Percentiles rank a stretch among this genome's conserved stretches.
phyloP scores from a whole-genome alignment of 2,329 filamentous ascomycete genomes.

The Botrytis medusae region DNA sequence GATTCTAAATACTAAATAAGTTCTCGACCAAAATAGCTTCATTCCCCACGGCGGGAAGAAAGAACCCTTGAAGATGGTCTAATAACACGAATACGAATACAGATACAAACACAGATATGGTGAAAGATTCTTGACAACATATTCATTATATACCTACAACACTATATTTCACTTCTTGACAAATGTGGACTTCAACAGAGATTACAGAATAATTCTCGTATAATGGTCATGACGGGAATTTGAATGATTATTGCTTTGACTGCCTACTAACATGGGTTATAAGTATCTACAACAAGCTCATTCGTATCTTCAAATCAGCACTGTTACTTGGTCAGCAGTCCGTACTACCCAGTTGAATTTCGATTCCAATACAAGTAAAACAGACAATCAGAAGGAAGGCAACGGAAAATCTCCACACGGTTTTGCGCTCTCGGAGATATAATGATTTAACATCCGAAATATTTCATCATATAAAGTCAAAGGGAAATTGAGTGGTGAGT shows the following conservation, averaged over 20 bases:
- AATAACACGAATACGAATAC: background rate
- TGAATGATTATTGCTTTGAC: background rate
- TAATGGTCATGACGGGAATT: background rate
- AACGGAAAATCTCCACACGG: conserved; percentile 97
- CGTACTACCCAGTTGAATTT: background rate
- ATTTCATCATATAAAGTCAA: conserved; percentile 43
- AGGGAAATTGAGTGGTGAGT: background rate
- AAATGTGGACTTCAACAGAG: background rate
- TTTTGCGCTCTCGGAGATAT: conserved; percentile 90
- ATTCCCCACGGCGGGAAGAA: background rate
- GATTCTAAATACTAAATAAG: too few relatives aligned
- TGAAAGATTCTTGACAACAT: background rate
- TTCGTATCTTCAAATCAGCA: background rate
- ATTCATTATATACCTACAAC: background rate
- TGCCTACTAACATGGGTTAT: background rate
- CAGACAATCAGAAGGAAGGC: conserved; percentile 96
- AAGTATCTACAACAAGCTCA: background rate
- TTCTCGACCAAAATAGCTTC: background rate
- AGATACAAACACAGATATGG: background rate
- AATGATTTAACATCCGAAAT: conserved; percentile 96
- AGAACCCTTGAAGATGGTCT: background rate
- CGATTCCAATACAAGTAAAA: background rate
- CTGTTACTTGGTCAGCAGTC: background rate
- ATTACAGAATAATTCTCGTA: background rate
- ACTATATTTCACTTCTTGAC: background rate